These are phyloP conservation scores for Apophysomyces variabilis DNA, from an alignment of 371 early-diverging fungal genomes.

Conservation along the genomic window DNA sequence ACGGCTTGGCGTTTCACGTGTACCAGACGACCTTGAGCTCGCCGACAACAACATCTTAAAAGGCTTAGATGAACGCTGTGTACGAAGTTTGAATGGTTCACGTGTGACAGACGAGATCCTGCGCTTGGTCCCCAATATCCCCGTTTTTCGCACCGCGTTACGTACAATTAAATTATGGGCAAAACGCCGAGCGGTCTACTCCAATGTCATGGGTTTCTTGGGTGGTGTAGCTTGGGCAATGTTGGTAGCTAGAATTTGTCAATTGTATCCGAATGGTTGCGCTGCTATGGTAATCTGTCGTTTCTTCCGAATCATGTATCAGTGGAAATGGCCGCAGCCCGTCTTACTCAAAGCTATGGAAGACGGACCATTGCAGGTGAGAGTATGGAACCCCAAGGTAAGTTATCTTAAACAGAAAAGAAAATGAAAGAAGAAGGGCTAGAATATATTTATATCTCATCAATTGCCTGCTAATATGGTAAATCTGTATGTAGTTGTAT, in stretches of 20 bases:
- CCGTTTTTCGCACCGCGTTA: conserved; percentile 90
- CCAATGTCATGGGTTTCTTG: conserved; percentile 98
- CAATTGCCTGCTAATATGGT: too few relatives aligned
- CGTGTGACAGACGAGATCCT: conserved; percentile 99
- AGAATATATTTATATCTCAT: too few relatives aligned
- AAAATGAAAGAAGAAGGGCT: too few relatives aligned
- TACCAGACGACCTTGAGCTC: conserved; percentile 91
- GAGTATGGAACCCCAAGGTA: conserved; percentile 98
- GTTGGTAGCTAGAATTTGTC: conserved; percentile 97
- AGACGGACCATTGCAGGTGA: conserved; percentile 89
- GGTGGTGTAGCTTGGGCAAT: conserved; percentile 99
- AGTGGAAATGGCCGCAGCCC: conserved; percentile 99
- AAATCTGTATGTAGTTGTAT: conserved; percentile 60
- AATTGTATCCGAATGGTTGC: conserved; percentile 96
- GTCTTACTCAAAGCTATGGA: conserved; percentile 93
- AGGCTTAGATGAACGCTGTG: conserved; percentile 92
- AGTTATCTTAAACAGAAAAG: background rate
- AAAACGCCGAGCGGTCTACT: conserved; percentile 93
- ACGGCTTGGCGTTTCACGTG: conserved; percentile 72
- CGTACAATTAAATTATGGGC: conserved; percentile 99
- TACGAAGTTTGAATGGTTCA: conserved; percentile 98
- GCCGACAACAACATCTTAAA: conserved; percentile 87
- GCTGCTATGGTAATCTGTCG: conserved; percentile 86
- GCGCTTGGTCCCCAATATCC: conserved; percentile 92
- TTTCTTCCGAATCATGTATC: conserved; percentile 90